Evolutionary conservation across 2,329 filamentous ascomycete species (phyloP).

Genomic region (Trichoderma aggressivum): DNA sequence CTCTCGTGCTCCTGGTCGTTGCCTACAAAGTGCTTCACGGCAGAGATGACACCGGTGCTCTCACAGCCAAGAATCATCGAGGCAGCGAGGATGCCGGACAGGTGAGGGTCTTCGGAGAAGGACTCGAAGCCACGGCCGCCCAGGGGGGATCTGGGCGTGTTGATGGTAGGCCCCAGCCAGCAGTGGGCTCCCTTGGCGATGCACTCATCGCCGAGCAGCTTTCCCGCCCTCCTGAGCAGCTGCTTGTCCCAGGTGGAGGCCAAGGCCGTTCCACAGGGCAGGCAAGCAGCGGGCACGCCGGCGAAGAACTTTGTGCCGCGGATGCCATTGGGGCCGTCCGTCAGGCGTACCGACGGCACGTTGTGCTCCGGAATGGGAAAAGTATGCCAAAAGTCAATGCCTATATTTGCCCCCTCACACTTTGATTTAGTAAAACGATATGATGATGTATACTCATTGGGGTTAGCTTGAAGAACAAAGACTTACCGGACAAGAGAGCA

Average conservation of each 20-base stretch:
- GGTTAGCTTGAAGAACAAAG: background rate
- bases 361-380: conserved; percentile 1
- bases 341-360: background rate
- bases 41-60: background rate
- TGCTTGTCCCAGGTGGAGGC: background rate
- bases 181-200: conserved; percentile 3
- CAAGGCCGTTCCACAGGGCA: background rate
- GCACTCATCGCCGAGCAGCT: background rate
- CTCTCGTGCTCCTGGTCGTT: conserved; percentile 8
- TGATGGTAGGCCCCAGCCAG: conserved; percentile 3
- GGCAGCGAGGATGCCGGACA: background rate
- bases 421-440: background rate
- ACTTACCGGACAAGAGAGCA: background rate
- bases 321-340: background rate
- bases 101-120: background rate
- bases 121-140: conserved; percentile 4
- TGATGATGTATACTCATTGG: background rate
- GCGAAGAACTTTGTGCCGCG: conserved; percentile 7
- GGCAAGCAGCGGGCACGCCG: background rate
- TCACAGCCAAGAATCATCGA: background rate
- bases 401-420: background rate
- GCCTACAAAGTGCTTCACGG: conserved; percentile 4
- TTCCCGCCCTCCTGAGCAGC: background rate
- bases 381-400: conserved; percentile 4
- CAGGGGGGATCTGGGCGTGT: background rate